A percentile compares a stretch with the other conserved stretches of the same genome.
Conservation (phyloP, 2,329 filamentous ascomycete genomes). For the Huntiella bhutanensis region DNA sequence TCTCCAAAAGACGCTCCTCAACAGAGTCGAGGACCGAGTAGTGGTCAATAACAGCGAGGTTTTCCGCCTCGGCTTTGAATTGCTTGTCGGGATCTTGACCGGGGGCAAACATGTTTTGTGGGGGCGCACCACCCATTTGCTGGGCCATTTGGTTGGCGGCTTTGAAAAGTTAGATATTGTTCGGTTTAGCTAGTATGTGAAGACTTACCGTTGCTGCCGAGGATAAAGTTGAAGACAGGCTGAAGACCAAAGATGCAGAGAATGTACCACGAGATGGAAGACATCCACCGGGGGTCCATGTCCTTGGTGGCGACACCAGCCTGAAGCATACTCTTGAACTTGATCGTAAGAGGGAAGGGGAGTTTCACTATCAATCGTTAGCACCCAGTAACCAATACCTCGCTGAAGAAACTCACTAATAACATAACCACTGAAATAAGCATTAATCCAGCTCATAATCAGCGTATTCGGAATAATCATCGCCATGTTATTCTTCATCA, state of each 20-base stretch:
- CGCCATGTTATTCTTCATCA: slow-evolving; percentile 99
- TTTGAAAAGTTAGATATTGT: neutral
- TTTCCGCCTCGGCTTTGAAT: slow-evolving; percentile 83
- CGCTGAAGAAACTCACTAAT: slow-evolving; percentile 44
- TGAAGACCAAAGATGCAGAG: slow-evolving; percentile 91
- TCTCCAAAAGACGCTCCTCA: slow-evolving; percentile 55
- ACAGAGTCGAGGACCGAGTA: slow-evolving; percentile 79
- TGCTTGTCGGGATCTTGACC: slow-evolving; percentile 92
- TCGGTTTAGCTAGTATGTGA: neutral
- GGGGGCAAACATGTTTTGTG: slow-evolving; percentile 66
- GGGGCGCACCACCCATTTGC: slow-evolving; percentile 69
- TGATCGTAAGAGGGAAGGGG: slow-evolving; percentile 90
- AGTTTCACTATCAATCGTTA: slow-evolving; percentile 51
- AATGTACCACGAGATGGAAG: slow-evolving; percentile 97
- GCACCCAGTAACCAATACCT: neutral
- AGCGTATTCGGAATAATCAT: slow-evolving; percentile 99
- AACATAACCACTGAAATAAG: slow-evolving; percentile 95
- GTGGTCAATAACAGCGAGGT: slow-evolving; percentile 85
- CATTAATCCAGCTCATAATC: slow-evolving; percentile 99
- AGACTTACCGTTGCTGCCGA: slow-evolving; percentile 72
- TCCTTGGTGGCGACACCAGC: slow-evolving; percentile 90
- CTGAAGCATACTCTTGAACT: slow-evolving; percentile 99
- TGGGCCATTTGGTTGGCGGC: slow-evolving; percentile 83
- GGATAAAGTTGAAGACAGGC: slow-evolving; percentile 89
- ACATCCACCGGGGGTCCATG: slow-evolving; percentile 96